Conservation (phyloP, 2,329 filamentous ascomycete genomes). For the Paecilomyces sp. region DNA sequence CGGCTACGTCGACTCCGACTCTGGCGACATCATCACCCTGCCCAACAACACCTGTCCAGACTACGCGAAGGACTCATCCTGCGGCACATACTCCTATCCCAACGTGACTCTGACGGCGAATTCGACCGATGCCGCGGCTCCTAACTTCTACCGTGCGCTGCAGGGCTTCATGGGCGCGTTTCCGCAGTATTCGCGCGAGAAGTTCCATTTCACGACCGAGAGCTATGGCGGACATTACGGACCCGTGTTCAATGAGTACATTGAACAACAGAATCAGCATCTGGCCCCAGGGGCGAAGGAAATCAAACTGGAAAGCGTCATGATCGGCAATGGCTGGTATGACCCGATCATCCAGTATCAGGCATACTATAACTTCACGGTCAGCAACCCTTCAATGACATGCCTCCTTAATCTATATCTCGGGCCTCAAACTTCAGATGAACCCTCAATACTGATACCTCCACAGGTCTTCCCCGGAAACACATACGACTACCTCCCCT, state of each 20-base stretch:
- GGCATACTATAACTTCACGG: conserved; percentile 32
- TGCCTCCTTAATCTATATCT: not conserved
- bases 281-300: conserved; percentile 3
- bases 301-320: conserved; percentile 21
- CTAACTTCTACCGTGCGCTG: conserved; percentile 54
- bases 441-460: not conserved
- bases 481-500: conserved; percentile 23
- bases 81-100: conserved; percentile 51
- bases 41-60: not conserved
- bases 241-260: conserved; percentile 42
- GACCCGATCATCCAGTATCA: conserved; percentile 31
- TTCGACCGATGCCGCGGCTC: conserved; percentile 46
- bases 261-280: not conserved
- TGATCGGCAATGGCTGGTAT: conserved; percentile 35
- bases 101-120: conserved; percentile 47
- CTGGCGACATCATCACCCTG: not conserved
- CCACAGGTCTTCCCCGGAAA: conserved; percentile 24
- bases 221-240: conserved; percentile 54
- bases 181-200: conserved; percentile 42
- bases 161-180: conserved; percentile 59
- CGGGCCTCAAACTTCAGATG: not conserved
- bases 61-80: conserved; percentile 19
- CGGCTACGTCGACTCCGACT: not conserved
- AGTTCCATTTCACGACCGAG: conserved; percentile 51
- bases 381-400: not conserved